phyloP scores from a whole-genome alignment of 305 asterid species.

The Coffea humblotiana region DNA sequence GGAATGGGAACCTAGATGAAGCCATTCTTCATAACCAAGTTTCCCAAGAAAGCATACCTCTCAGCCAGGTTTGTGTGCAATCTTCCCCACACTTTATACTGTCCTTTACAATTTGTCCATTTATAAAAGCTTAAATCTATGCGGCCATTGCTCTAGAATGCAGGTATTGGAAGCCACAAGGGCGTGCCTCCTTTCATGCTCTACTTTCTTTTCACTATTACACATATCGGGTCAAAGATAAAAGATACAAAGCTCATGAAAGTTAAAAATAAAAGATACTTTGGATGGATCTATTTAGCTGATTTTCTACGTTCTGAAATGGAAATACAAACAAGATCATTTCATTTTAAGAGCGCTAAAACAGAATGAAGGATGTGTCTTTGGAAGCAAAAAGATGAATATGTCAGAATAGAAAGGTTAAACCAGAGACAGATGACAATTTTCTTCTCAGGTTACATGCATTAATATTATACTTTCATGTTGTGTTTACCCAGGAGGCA shows the following conservation, averaged over 20 bases:
- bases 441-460: background rate
- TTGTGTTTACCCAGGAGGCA: slow-evolving; percentile 18
- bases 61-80: slow-evolving; percentile 25
- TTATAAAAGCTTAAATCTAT: slow-evolving; percentile 10
- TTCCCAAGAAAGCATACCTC: slow-evolving; percentile 28
- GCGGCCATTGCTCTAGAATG: background rate
- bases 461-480: slow-evolving; percentile 1
- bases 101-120: slow-evolving; percentile 8
- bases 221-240: background rate
- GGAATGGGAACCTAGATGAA: slow-evolving; percentile 20
- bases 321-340: background rate
- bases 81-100: slow-evolving; percentile 13
- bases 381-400: background rate
- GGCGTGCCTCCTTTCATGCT: background rate
- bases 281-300: background rate
- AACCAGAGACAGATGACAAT: background rate
- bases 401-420: background rate
- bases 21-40: slow-evolving; percentile 27
- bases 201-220: background rate
- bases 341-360: background rate
- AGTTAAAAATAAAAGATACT: background rate
- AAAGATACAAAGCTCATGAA: background rate
- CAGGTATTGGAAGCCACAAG: background rate
- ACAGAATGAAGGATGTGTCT: background rate
- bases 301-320: background rate